Evolutionary conservation across 805 yeast genomes (phyloP), one percentile per base, ranked within the genome.

Genomic region (Hanseniaspora meyeri): DNA sequence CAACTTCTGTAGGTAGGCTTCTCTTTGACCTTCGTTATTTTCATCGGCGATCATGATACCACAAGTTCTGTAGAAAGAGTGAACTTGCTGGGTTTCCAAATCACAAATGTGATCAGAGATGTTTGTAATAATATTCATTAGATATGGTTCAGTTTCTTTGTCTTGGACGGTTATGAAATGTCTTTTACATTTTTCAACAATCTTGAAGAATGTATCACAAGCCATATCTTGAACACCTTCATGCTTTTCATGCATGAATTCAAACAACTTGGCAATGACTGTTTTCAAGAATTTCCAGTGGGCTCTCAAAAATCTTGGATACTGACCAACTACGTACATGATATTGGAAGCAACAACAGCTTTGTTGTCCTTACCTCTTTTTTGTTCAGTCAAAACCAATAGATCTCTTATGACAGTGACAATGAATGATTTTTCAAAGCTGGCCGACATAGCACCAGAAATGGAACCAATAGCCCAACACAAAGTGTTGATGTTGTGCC

Each of bases 191-290:
- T 93, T 93, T 62, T 81, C 83, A 24, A 96, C 87, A 69, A 93
- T 93, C 70, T 93, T 93, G 67, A 91, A 91, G 68, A 93, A 93
- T 0, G 99, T 93, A 70, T 93, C 99, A 75, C 98, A 93, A 9
- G 99, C 98, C 98, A 93, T 93, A 71, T 93, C 98, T 73, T 93
- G 98, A 60, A 93, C 98, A 74, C 98, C 98, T 71, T 91, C 99
- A 71, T 93, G 99, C n/a, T 97, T 89, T 76, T 93, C 99, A 74
- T 93, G 97, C 99, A 93, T 93, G 66, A 93, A 93, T 70, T 93
- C 98, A 70, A 93, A 93, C 64, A 93, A 77, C 70, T 93, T 93
- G 72, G 87, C 84, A 59, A 93, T 91, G 46, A 93, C 99, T 0
- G 97, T 93, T 70, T 90, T 91, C 68, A 93, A 74, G 65, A 93